Conservation (phyloP, 2,329 filamentous ascomycete genomes). For the Colletotrichum sp. region DNA sequence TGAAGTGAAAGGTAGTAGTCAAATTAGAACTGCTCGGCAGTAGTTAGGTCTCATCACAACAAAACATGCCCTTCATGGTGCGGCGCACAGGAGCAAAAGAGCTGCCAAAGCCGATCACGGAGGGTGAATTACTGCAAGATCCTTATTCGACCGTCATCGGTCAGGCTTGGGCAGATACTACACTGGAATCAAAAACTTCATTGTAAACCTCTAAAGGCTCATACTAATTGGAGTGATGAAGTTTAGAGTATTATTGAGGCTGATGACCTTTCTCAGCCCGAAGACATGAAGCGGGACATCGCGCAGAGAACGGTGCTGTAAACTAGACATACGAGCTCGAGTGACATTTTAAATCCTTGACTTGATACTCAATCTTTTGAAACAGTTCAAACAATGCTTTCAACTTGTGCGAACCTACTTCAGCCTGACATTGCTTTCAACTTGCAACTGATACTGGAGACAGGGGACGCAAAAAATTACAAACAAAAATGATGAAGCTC, state of each 20-base stretch:
- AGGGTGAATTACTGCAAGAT: background rate
- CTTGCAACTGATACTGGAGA: background rate
- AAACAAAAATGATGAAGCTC: background rate
- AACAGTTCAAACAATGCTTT: background rate
- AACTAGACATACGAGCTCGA: background rate
- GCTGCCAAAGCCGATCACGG: background rate
- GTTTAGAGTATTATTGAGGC: background rate
- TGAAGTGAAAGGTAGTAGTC: no score
- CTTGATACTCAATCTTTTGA: rapidly evolving
- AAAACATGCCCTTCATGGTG: background rate
- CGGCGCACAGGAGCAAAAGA: background rate
- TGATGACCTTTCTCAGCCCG: background rate
- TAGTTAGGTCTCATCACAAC: no score
- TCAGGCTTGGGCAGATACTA: background rate
- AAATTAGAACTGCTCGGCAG: no score
- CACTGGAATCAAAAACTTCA: background rate
- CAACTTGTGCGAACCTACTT: background rate
- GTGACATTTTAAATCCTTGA: background rate
- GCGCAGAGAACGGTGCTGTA: background rate
- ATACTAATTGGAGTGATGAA: background rate
- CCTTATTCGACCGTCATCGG: no score
- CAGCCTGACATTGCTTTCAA: background rate
- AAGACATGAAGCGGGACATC: background rate
- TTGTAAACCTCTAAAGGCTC: background rate
- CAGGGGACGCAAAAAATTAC: background rate